Evolutionary conservation across 768 basidiomycete species (phyloP), one percentile per base, ranked within the genome.

Genomic region (Phanerodontia chrysosporium): DNA sequence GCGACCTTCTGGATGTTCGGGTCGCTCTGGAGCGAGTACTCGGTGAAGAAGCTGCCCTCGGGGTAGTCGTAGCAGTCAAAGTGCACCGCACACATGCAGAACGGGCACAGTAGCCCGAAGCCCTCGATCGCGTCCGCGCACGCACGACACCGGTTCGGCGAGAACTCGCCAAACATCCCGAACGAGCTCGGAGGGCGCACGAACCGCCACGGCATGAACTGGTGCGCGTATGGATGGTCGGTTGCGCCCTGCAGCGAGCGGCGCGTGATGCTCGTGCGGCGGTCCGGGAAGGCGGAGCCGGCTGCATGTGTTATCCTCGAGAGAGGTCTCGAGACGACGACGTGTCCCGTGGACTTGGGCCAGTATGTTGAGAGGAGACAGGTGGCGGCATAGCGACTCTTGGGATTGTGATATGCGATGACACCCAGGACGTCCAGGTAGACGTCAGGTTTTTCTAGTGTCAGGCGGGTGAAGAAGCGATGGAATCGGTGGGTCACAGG

Each of bases 61-160:
- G 84, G 81, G 59, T 84, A 78, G 63, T 89, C 84, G 65, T 90
- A 92, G 73, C 92, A 95, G 62, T 86, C 83, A 58, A 90, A 83
- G 70, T 95, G 92, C 7, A 90, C 82, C 1, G 78, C 73, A 59
- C 83, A 87, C 68, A 81, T 76, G 70, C 91, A 92, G 51, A 86
- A 78, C 0, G 86, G 79, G 66, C 91, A 93, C 12, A 85, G 70
- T 6, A 95, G 73, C 5, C 85, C 87, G 66, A 89, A 90, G n/a
- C 85, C 90, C 44, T 70, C 67, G 45, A 92, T 80, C 13, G 71
- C 62, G 25, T 73, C 75, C 14, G 72, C 69, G 65, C 90, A 93
- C 16, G 77, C 78, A 13, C 77, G 75, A 66, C 91, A 94, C 32
- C 77, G 73, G 48, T 73, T 69, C 18, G 76, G 73, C 25, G 78